Evolutionary conservation across 225 moss, liverwort and hornwort genomes (phyloP), one percentile per base, ranked within the genome.

Genomic region (Physcomitrium patens): DNA sequence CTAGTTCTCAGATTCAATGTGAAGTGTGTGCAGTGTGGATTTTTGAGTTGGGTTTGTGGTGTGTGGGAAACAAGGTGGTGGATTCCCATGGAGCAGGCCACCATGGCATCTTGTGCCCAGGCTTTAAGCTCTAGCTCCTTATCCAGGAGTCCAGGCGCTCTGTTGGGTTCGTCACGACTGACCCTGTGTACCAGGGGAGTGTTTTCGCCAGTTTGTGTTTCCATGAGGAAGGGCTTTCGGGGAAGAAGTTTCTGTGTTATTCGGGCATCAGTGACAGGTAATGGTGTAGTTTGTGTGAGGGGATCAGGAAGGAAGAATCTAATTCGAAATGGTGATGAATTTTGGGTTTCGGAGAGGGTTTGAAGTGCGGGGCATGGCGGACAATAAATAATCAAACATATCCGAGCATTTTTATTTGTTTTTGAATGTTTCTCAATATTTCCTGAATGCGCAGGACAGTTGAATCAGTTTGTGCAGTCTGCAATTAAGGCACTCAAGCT

Each of bases 211-310:
- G 26, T 46, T 45, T 69, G 28, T 5, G 65, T 84, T 49, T 52
- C 69, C 9, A 69, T 74, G 73, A 69, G 58, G 76, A 56, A 65
- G 19, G 68, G 18, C 31, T 76, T 20, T 26, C 49, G 56, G 44
- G 69, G 37, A 14, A 43, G 78, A 7, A 63, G 68, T 51, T 69
- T 77, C 26, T 53, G 41, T 15, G 47, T 48, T 42, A 73, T 77
- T 77, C 77, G 73, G 46, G 84, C 73, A 49, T 60, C 69, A 12
- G 48, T 66, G 64, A 47, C 80, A 73, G 84, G 84, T 84, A 69
- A 64, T 13, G 42, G 18, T 12, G 7, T 18, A 9, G 27, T 3
- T 46, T 61, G 26, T 8, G 41, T 14, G 57, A 43, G 20, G 12
- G 23, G 61, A 23, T 3, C 71, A 46, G 8, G 55, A 42, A 8